Percentiles rank a stretch among this genome's conserved stretches.
These are phyloP conservation scores for Herpomyces periplanetae DNA, from an alignment of 2,329 filamentous ascomycete species.

Conservation along the genomic window DNA sequence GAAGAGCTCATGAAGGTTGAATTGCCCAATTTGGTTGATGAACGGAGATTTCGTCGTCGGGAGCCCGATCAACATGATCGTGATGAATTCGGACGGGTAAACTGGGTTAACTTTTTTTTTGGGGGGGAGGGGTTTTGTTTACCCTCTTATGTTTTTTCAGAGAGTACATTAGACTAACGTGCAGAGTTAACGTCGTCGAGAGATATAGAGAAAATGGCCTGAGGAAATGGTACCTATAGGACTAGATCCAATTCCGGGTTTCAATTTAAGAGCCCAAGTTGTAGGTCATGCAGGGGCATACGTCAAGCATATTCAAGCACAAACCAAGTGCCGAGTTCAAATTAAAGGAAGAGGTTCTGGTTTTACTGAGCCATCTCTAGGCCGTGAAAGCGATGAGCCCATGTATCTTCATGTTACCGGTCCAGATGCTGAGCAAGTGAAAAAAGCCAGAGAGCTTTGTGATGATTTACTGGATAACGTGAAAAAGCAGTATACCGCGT, in stretches of 20 bases:
- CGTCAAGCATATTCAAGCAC: conserved; percentile 88
- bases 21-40: conserved; percentile 70
- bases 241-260: conserved; percentile 62
- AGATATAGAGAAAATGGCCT: conserved; percentile 66
- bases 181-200: conserved; percentile 2
- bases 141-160: no score
- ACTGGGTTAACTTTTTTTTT: no score
- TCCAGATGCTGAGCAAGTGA: conserved; percentile 49
- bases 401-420: conserved; percentile 92
- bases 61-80: conserved; percentile 44
- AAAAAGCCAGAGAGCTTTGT: conserved; percentile 53
- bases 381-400: conserved; percentile 58
- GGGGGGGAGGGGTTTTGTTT: no score
- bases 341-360: conserved; percentile 90
- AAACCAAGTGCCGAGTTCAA: conserved; percentile 77
- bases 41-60: conserved; percentile 51
- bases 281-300: conserved; percentile 78
- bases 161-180: conserved; percentile 1
- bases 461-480: conserved; percentile 58
- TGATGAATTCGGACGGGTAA: conserved; percentile 58
- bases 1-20: conserved; percentile 88
- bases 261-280: conserved; percentile 81
- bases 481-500: conserved; percentile 52
- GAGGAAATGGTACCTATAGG: conserved; percentile 74
- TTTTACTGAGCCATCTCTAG: conserved; percentile 61